Evolutionary conservation across 2,329 filamentous ascomycete genomes (phyloP).

Genomic region (Aspergillus glaucus): DNA sequence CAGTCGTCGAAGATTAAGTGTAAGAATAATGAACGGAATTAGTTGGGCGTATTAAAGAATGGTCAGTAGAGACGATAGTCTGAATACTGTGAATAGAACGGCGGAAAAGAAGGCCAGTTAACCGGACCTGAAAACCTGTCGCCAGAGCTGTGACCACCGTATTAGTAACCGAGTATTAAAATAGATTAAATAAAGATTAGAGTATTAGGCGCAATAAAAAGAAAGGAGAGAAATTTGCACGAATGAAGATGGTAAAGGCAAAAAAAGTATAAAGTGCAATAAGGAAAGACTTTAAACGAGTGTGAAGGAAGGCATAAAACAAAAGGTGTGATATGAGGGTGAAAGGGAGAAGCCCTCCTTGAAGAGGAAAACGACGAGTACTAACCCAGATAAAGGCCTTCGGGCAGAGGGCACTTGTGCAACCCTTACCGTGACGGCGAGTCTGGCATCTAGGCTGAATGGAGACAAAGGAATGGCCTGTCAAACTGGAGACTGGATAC

Average conservation of each 20-base stretch:
- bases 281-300: slow-evolving; percentile 10
- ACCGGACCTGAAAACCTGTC: slow-evolving; percentile 23
- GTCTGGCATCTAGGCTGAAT: slow-evolving; percentile 40
- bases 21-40: slow-evolving; percentile 51
- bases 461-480: slow-evolving; percentile 36
- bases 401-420: slow-evolving; percentile 33
- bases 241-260: slow-evolving; percentile 1
- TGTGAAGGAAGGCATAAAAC: slow-evolving; percentile 6
- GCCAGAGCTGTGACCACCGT: slow-evolving; percentile 27
- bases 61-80: slow-evolving; percentile 38
- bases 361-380: slow-evolving; percentile 20
- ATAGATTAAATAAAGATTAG: slow-evolving; percentile 15
- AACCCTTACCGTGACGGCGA: slow-evolving; percentile 40
- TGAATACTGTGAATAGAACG: slow-evolving; percentile 20
- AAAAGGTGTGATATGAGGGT: slow-evolving; percentile 4
- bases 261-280: slow-evolving; percentile 6
- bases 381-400: slow-evolving; percentile 39
- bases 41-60: slow-evolving; percentile 50
- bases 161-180: slow-evolving; percentile 21
- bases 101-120: slow-evolving; percentile 18
- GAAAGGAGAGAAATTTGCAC: slow-evolving; percentile 7
- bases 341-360: slow-evolving; percentile 17
- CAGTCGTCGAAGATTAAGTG: slow-evolving; percentile 39
- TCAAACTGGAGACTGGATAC: slow-evolving; percentile 31
- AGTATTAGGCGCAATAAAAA: slow-evolving; percentile 7